Conservation (phyloP, 495 filamentous ascomycete species). For the Hyphodiscus hymeniophilus region DNA sequence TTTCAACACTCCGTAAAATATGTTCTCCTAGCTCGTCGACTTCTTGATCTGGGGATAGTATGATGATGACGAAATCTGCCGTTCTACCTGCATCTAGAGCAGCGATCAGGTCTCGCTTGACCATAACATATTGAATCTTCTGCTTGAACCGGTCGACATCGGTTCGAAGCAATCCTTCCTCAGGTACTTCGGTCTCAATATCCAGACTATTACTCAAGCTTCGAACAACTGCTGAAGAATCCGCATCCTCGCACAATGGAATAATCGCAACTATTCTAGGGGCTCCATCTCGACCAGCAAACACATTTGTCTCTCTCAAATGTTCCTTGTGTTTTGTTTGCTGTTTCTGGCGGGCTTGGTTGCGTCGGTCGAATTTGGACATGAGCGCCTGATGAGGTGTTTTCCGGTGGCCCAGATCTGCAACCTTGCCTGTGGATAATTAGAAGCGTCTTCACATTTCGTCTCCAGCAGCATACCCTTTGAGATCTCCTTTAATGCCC, state of each 20-base stretch:
- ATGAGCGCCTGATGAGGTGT: slow-evolving; percentile 93
- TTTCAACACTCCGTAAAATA: slow-evolving; percentile 76
- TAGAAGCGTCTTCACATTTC: neutral
- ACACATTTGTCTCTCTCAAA: slow-evolving; percentile 65
- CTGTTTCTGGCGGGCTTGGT: slow-evolving; percentile 84
- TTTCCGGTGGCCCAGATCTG: slow-evolving; percentile 56
- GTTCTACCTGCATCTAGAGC: slow-evolving; percentile 79
- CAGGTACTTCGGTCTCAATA: slow-evolving; percentile 55
- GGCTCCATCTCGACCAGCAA: slow-evolving; percentile 75
- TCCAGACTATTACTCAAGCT: slow-evolving; percentile 73
- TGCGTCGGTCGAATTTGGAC: slow-evolving; percentile 91
- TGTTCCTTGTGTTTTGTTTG: slow-evolving; percentile 73
- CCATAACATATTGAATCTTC: slow-evolving; percentile 73
- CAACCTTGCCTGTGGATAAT: slow-evolving; percentile 48
- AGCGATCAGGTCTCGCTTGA: slow-evolving; percentile 60
- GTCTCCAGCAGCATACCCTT: slow-evolving; percentile 53
- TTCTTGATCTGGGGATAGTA: slow-evolving; percentile 72
- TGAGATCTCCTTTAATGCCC: slow-evolving; percentile 65
- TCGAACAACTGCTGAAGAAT: slow-evolving; percentile 56
- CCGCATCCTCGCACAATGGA: slow-evolving; percentile 65
- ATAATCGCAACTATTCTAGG: slow-evolving; percentile 89
- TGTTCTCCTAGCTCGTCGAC: slow-evolving; percentile 76
- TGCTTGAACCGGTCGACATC: slow-evolving; percentile 87
- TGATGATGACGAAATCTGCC: slow-evolving; percentile 82
- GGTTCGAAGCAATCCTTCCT: slow-evolving; percentile 50